Evolutionary conservation across 306 rosid species (phyloP).

Genomic region (Begonia fuchsioides): DNA sequence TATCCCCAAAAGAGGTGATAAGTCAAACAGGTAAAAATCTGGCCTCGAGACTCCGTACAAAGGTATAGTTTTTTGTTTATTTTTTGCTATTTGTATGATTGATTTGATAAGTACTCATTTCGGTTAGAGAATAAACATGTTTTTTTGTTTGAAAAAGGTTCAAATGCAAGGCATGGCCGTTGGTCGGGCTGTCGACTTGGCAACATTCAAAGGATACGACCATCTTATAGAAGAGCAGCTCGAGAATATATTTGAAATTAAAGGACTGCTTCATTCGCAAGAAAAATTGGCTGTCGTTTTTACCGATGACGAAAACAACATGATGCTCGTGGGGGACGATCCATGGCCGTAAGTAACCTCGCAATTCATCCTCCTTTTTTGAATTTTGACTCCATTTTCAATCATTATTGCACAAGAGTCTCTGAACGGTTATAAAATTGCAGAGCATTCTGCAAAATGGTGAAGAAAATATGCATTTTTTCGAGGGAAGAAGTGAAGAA

Average conservation of each 20-base stretch:
- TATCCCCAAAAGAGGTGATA: constrained; percentile 14
- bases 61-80: constrained; percentile 24
- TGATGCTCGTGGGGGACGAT: constrained; percentile 80
- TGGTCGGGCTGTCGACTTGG: constrained; percentile 86
- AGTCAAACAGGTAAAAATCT: constrained; percentile 15
- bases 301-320: constrained; percentile 71
- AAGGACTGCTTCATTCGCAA: constrained; percentile 48
- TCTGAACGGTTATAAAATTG: constrained; percentile 3
- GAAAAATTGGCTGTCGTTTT: constrained; percentile 70
- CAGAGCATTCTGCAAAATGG: constrained; percentile 69
- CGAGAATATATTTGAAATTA: constrained; percentile 66
- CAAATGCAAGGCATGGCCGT: constrained; percentile 86
- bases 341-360: constrained; percentile 54
- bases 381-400: too few relatives aligned
- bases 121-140: constrained; percentile 3
- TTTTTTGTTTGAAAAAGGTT: constrained; percentile 39
- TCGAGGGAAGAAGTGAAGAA: constrained; percentile 58
- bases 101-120: background rate
- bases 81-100: constrained; percentile 5
- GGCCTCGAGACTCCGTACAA: constrained; percentile 53
- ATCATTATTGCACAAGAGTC: too few relatives aligned
- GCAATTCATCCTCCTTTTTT: too few relatives aligned
- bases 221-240: constrained; percentile 61
- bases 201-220: constrained; percentile 42
- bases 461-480: constrained; percentile 53